phyloP scores from a whole-genome alignment of 2,329 filamentous ascomycete species.

The Dothideomycetes sp. region DNA sequence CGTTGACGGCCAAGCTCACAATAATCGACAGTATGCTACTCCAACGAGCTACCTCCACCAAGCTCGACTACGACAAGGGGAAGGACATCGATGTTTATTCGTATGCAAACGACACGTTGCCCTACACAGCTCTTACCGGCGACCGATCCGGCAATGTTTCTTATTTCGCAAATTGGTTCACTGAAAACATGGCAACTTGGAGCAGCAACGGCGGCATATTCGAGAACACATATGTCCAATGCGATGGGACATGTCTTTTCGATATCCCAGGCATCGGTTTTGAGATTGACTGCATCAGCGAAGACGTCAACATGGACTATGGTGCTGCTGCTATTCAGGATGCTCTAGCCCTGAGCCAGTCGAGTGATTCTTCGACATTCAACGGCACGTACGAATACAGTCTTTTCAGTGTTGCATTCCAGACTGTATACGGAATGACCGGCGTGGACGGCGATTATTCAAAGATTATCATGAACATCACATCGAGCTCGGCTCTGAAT shows the following conservation, averaged over 20 bases:
- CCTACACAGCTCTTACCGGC: slow-evolving; percentile 7
- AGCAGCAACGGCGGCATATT: slow-evolving; percentile 14
- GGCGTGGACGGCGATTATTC: slow-evolving; percentile 6
- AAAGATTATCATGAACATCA: slow-evolving; percentile 15
- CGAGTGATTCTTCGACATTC: no score
- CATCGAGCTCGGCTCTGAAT: slow-evolving; percentile 7
- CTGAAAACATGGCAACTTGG: slow-evolving; percentile 15
- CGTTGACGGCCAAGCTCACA: slow-evolving; percentile 20
- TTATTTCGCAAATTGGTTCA: background rate
- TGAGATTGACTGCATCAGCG: slow-evolving; percentile 17
- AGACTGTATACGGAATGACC: slow-evolving; percentile 1
- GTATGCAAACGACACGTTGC: slow-evolving; percentile 17
- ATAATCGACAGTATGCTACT: slow-evolving; percentile 21
- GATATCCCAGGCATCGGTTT: slow-evolving; percentile 18
- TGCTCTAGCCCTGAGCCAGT: background rate
- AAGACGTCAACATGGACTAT: slow-evolving; percentile 14
- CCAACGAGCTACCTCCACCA: slow-evolving; percentile 17
- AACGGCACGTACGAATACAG: background rate
- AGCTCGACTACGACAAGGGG: slow-evolving; percentile 5
- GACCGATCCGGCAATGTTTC: background rate
- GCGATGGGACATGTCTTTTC: slow-evolving; percentile 17
- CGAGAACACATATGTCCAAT: slow-evolving; percentile 10
- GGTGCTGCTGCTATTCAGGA: slow-evolving; percentile 5
- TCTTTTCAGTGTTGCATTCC: slow-evolving; percentile 15
- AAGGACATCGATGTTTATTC: slow-evolving; percentile 8